These are phyloP conservation scores for Coniochaeta hoffmannii DNA, from an alignment of 2,329 filamentous ascomycete genomes.

Conservation along the genomic window DNA sequence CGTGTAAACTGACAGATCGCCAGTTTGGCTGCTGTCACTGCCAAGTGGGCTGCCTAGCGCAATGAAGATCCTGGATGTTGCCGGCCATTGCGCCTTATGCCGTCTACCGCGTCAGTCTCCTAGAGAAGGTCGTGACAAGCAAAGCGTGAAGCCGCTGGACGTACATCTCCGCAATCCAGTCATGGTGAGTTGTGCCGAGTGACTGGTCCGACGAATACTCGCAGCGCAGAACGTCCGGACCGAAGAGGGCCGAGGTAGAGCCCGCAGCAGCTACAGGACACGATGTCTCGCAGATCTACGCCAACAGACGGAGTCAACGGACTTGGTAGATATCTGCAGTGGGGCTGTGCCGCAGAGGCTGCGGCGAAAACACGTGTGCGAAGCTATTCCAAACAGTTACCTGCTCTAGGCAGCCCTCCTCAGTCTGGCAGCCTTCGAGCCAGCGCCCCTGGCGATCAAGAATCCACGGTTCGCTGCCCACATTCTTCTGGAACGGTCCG, in stretches of 20 bases:
- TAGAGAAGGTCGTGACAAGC: background rate
- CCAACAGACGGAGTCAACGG: background rate
- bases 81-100: background rate
- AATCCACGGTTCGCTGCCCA: background rate
- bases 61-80: background rate
- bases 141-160: background rate
- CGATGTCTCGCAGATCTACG: background rate
- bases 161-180: too few relatives aligned
- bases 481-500: background rate
- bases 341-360: background rate
- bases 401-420: background rate
- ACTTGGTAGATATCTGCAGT: background rate
- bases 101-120: background rate
- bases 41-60: background rate
- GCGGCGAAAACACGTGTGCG: background rate
- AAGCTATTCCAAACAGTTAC: background rate
- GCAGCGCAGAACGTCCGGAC: background rate
- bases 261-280: background rate
- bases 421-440: background rate
- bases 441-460: background rate
- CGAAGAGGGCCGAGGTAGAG: background rate
- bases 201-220: too few relatives aligned
- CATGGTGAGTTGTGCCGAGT: too few relatives aligned
- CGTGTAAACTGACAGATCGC: background rate
- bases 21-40: background rate